phyloP scores from a whole-genome alignment of 2,329 filamentous ascomycete genomes.

The Diplodia sapinea region DNA sequence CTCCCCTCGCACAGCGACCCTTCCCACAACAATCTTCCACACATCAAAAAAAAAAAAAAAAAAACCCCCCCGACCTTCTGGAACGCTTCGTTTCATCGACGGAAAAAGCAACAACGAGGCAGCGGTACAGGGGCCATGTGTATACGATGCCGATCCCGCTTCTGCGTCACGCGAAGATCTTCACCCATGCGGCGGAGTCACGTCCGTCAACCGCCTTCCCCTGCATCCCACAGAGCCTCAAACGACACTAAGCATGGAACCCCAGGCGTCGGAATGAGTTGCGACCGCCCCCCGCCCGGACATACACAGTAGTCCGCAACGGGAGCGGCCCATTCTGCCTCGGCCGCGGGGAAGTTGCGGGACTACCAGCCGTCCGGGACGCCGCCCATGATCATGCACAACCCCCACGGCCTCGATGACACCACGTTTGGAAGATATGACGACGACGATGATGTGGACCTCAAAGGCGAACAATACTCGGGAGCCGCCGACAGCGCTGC shows the following conservation, averaged over 20 bases:
- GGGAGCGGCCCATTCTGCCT: neutral
- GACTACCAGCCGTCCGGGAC: no score
- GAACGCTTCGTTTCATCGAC: no score
- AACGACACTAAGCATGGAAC: no score
- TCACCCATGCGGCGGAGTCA: neutral
- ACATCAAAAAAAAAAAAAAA: no score
- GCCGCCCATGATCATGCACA: no score
- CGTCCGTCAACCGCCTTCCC: neutral
- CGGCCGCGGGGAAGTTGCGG: neutral
- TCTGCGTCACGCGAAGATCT: neutral
- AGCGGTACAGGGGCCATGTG: no score
- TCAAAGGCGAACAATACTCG: neutral
- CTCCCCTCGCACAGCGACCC: no score
- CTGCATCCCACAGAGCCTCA: neutral
- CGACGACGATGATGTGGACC: neutral
- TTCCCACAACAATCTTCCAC: no score
- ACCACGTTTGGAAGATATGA: no score
- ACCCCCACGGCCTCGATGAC: neutral
- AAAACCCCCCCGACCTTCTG: no score
- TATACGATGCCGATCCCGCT: neutral
- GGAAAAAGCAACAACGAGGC: no score
- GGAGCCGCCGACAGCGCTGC: neutral
- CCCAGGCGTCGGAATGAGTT: neutral
- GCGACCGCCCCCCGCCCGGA: neutral
- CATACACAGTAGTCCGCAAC: neutral